Conservation (phyloP, 352 stramenopile genomes). For the Phytopythium oedochilum region DNA sequence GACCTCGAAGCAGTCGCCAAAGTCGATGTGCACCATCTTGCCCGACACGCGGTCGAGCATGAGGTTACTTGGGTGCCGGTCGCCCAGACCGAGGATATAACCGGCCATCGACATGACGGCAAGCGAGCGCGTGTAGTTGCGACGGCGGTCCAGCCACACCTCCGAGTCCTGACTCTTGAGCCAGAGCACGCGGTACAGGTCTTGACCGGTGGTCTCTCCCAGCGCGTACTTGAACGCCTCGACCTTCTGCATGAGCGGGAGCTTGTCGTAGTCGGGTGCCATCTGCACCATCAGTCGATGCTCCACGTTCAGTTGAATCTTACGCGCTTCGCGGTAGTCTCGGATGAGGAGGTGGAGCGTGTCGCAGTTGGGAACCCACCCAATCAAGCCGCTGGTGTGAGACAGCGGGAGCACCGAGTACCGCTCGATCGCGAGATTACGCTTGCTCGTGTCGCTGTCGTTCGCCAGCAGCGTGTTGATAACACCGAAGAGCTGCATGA, state of each 20-base stretch:
- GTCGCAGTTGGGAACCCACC: constrained; percentile 99
- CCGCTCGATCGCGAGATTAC: constrained; percentile 97
- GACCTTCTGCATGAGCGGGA: constrained; percentile 99
- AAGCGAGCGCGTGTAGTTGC: constrained; percentile 98
- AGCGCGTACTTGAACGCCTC: constrained; percentile 97
- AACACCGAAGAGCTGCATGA: constrained; percentile 99
- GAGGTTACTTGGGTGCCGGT: constrained; percentile 99
- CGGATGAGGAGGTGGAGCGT: constrained; percentile 99
- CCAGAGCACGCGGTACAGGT: constrained; percentile 99
- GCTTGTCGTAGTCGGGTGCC: constrained; percentile 97
- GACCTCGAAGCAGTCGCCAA: constrained; percentile 99
- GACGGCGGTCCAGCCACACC: constrained; percentile 98
- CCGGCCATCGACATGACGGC: constrained; percentile 99
- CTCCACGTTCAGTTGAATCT: constrained; percentile 95
- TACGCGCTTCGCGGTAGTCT: constrained; percentile 92
- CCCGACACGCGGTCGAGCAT: constrained; percentile 99
- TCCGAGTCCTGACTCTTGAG: constrained; percentile 99
- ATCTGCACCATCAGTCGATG: constrained; percentile 97
- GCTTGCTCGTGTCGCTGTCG: constrained; percentile 96
- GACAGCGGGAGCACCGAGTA: constrained; percentile 99
- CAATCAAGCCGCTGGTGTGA: constrained; percentile 98
- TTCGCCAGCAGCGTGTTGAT: constrained; percentile 99
- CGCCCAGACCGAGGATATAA: constrained; percentile 99
- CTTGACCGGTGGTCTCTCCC: constrained; percentile 93
- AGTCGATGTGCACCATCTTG: constrained; percentile 99